These are phyloP conservation scores for Malus hybrid DNA, from an alignment of 331 rosid species.

Conservation along the genomic window DNA sequence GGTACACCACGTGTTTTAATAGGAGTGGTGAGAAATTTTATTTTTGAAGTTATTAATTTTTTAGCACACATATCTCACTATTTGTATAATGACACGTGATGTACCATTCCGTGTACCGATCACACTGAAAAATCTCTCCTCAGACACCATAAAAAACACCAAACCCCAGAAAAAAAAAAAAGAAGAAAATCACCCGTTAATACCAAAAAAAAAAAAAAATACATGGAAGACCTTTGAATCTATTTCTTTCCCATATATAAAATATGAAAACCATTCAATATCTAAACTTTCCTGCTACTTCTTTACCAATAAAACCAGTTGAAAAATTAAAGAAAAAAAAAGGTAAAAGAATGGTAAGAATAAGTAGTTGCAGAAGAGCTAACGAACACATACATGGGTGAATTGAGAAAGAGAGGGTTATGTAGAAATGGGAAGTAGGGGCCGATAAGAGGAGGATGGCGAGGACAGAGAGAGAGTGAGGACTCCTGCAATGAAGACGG, in stretches of 20 bases:
- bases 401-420: conserved; percentile 17
- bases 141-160: not conserved
- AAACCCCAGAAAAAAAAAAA: not conserved
- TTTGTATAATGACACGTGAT: too few relatives aligned
- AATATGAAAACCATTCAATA: not conserved
- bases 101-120: too few relatives aligned
- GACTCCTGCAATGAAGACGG: conserved; percentile 37
- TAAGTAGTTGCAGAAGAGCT: not conserved
- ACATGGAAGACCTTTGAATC: not conserved
- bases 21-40: too few relatives aligned
- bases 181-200: not conserved
- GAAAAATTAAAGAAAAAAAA: not conserved
- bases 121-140: not conserved
- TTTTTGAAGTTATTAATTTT: too few relatives aligned
- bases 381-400: conserved; percentile 34
- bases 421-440: conserved; percentile 33
- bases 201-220: not conserved
- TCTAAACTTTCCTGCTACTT: not conserved
- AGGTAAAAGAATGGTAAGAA: not conserved
- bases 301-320: not conserved
- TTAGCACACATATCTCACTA: too few relatives aligned
- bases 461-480: conserved; percentile 39
- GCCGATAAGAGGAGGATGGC: conserved; percentile 37
- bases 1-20: too few relatives aligned
- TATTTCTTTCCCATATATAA: not conserved